Evolutionary conservation across 495 filamentous ascomycete species (phyloP).

Genomic region (Tuber umbilicatum): DNA sequence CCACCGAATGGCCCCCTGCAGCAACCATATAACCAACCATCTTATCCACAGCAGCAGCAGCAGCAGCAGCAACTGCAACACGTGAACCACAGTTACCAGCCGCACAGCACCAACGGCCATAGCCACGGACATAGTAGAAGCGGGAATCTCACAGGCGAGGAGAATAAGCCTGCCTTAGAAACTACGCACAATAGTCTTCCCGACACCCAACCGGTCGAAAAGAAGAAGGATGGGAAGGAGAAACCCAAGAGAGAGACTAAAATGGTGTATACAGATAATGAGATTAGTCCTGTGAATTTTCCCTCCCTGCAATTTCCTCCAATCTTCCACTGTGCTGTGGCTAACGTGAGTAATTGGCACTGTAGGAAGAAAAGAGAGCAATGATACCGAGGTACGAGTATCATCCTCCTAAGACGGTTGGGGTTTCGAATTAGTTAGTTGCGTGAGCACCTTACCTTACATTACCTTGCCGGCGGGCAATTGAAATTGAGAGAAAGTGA

Average conservation of each 20-base stretch:
- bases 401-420: conserved; percentile 38
- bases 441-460: conserved; percentile 2
- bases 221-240: conserved; percentile 26
- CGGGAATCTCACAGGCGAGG: neutral
- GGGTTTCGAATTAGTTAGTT: conserved; percentile 22
- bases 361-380: conserved; percentile 37
- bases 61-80: conserved; percentile 27
- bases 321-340: neutral
- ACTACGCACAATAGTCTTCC: neutral
- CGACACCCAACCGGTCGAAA: conserved; percentile 15
- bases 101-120: neutral
- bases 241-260: conserved; percentile 39
- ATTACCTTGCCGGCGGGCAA: neutral
- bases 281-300: conserved; percentile 40
- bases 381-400: conserved; percentile 40
- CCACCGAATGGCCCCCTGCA: conserved; percentile 21
- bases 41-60: conserved; percentile 16
- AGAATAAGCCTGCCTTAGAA: neutral
- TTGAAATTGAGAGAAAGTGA: neutral
- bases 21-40: conserved; percentile 27
- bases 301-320: no score
- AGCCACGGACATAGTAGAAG: neutral
- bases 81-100: conserved; percentile 8
- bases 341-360: conserved; percentile 11
- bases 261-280: conserved; percentile 40